These are phyloP conservation scores for Musa itinerans DNA, from an alignment of 176 grass and related monocot species.

Conservation along the genomic window DNA sequence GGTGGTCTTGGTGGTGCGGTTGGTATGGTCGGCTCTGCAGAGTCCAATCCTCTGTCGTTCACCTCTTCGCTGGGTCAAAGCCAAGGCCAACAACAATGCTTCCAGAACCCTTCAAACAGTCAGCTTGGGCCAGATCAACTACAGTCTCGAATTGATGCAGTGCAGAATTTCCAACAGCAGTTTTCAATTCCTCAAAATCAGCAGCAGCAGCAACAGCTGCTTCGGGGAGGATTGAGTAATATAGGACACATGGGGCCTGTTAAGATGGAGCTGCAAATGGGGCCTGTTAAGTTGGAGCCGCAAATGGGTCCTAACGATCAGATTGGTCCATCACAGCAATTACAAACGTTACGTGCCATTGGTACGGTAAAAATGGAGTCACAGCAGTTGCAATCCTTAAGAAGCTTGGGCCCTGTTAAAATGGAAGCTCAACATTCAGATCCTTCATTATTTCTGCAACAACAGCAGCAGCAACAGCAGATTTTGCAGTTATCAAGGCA, in stretches of 20 bases:
- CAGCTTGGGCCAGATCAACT: conserved; percentile 36
- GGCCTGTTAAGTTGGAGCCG: conserved; percentile 64
- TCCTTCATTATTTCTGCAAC: conserved; percentile 39
- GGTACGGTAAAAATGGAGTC: conserved; percentile 43
- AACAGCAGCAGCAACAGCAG: conserved; percentile 32
- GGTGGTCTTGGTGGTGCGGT: conserved; percentile 30
- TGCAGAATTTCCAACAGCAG: conserved; percentile 40
- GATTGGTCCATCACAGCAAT: conserved; percentile 28
- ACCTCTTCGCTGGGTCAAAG: conserved; percentile 19
- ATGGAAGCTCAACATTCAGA: conserved; percentile 60
- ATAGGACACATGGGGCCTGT: conserved; percentile 13
- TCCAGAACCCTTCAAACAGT: conserved; percentile 43
- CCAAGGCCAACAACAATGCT: conserved; percentile 21
- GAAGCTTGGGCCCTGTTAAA: conserved; percentile 62
- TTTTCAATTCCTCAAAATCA: conserved; percentile 40
- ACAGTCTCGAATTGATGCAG: conserved; percentile 33
- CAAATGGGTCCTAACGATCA: conserved; percentile 52
- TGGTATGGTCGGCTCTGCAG: conserved; percentile 24
- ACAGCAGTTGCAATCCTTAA: conserved; percentile 62
- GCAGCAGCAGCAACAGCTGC: conserved; percentile 17
- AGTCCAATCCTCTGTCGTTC: conserved; percentile 47
- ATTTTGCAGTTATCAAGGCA: conserved; percentile 65
- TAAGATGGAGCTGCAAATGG: conserved; percentile 4
- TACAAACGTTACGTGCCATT: conserved; percentile 24
- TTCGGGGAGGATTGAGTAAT: conserved; percentile 48